phyloP scores from a whole-genome alignment of 352 stramenopile species.

The Globisporangium ultimum region DNA sequence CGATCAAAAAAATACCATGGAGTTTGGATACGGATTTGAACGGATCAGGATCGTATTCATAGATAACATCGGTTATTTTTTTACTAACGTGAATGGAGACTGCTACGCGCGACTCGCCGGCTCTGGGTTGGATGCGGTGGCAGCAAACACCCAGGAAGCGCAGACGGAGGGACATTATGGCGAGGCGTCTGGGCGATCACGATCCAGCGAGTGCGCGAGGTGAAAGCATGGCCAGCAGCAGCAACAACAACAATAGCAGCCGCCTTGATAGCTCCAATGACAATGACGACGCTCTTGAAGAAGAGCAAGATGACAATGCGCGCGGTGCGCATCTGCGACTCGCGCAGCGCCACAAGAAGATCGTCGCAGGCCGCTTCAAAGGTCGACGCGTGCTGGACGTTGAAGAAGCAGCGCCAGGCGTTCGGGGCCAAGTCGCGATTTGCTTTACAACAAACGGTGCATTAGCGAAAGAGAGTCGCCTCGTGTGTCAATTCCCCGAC shows the following conservation, averaged over 20 bases:
- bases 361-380: slow-evolving; percentile 50
- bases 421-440: slow-evolving; percentile 44
- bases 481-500: slow-evolving; percentile 51
- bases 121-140: no score
- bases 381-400: slow-evolving; percentile 36
- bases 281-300: slow-evolving; percentile 4
- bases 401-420: slow-evolving; percentile 43
- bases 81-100: no score
- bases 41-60: no score
- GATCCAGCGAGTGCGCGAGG: no score
- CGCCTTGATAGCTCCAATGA: no score
- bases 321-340: slow-evolving; percentile 61
- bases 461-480: slow-evolving; percentile 37
- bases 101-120: no score
- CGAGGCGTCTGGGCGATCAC: no score
- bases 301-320: slow-evolving; percentile 27
- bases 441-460: slow-evolving; percentile 40
- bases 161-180: no score
- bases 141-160: no score
- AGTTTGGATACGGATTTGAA: no score
- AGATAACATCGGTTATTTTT: no score
- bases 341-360: slow-evolving; percentile 61
- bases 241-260: neutral
- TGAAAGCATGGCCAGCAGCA: neutral
- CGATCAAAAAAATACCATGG: no score